Percentiles rank a stretch among this genome's conserved stretches.
Evolutionary conservation across 2,329 filamentous ascomycete genomes (phyloP).

Genomic region (Pestalotiopsis sp.): DNA sequence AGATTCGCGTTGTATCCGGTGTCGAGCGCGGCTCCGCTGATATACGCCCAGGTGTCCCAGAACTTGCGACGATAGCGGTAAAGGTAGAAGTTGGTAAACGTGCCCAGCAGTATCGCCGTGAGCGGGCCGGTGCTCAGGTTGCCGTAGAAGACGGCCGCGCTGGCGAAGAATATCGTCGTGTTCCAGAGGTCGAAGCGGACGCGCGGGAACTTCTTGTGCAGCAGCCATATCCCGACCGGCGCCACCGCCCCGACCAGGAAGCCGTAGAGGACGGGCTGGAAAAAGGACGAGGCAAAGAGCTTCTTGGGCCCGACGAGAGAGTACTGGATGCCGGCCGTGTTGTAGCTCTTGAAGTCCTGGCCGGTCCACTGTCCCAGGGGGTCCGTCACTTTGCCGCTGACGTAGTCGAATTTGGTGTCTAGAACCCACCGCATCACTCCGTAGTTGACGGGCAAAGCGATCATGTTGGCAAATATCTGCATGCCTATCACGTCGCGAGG

Average conservation of each 20-base stretch:
- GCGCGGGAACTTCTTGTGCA: slow-evolving; percentile 55
- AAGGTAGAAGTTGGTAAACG: slow-evolving; percentile 61
- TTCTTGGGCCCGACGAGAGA: slow-evolving; percentile 57
- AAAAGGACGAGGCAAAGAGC: slow-evolving; percentile 51
- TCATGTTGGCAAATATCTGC: slow-evolving; percentile 59
- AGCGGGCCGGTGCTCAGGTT: slow-evolving; percentile 64
- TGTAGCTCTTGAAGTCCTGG: slow-evolving; percentile 50
- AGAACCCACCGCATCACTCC: slow-evolving; percentile 63
- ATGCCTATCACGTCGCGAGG: slow-evolving; percentile 63
- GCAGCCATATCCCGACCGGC: slow-evolving; percentile 49
- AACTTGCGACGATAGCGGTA: slow-evolving; percentile 57
- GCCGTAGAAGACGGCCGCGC: slow-evolving; percentile 58
- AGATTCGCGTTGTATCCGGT: slow-evolving; percentile 65
- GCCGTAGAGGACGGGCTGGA: slow-evolving; percentile 51
- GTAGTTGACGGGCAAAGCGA: slow-evolving; percentile 65
- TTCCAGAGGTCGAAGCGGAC: slow-evolving; percentile 61
- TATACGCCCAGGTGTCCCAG: slow-evolving; percentile 64
- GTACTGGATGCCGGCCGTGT: slow-evolving; percentile 62
- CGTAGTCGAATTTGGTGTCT: slow-evolving; percentile 56
- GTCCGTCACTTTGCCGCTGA: slow-evolving; percentile 52
- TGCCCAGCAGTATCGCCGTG: slow-evolving; percentile 60
- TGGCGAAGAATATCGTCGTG: slow-evolving; percentile 63
- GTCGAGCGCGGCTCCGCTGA: slow-evolving; percentile 63
- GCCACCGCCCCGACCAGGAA: slow-evolving; percentile 52
- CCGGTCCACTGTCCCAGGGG: slow-evolving; percentile 65